Evolutionary conservation across 257 asterid species (phyloP), one percentile per base, ranked within the genome.

Genomic region (Solanum chiquidenum): DNA sequence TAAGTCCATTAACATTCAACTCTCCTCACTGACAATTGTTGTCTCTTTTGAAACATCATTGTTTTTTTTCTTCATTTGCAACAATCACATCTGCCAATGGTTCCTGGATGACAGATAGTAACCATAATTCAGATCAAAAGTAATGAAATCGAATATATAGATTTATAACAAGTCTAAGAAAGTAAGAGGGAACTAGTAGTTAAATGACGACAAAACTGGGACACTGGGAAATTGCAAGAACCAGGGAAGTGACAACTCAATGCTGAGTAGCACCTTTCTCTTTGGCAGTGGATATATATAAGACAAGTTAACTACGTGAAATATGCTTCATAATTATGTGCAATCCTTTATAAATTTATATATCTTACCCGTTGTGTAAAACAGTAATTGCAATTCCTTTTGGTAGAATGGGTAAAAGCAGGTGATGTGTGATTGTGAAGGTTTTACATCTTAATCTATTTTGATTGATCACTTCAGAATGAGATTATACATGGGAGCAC

Each of bases 81-180:
- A 35, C 88, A 84, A 21, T 35, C 46, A 5, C 77, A 10, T 86
- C 93, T 71, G 33, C n/a, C 12, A 34, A 40, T 66, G 83, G 87
- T 79, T 77, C 93, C 95, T 91, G 87, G 35, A 69, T 88, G 85
- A 89, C 13, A 86, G 25, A 72, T 5, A 49, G 14, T 77, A 75
- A 27, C 60, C 40, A 12, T 23, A 25, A 12, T 29, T 33, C 21
- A 64, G 29, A 55, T 64, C 9, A 73, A 31, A 62, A 44, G 85
- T 40, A 29, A 86, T 40, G 84, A 62, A 27, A 34, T 40, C 6
- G 14, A 29, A 37, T 11, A 27, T 55, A 80, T 27, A 29, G 0
- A 37, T 46, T 6, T 46, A 3, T 80, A 16, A 27, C 6, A 80
- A 80, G 68, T 80, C 42, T 46, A 44, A 49, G 69, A 49, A 35